Evolutionary conservation across 1,284 basidiomycete species (phyloP).

Genomic region (Sphaerobolus stellatus): DNA sequence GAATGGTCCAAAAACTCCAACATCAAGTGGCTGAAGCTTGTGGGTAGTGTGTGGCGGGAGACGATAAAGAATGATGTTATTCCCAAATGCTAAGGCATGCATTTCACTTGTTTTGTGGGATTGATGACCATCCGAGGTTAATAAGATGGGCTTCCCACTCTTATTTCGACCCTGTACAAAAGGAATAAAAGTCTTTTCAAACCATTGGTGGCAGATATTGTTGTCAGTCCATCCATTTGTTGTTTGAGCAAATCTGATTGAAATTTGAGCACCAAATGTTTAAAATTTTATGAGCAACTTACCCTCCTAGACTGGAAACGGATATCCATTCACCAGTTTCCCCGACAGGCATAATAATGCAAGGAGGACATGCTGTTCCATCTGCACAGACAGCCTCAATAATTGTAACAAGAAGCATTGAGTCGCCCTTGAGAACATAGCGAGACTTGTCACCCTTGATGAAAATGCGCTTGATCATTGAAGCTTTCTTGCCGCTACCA

Average conservation of each 20-base stretch:
- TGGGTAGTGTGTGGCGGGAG: slow-evolving; percentile 17
- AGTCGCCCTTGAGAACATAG: neutral
- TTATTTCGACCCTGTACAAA: slow-evolving; percentile 22
- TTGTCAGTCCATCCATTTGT: slow-evolving; percentile 44
- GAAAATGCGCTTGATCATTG: slow-evolving; percentile 11
- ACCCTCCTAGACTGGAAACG: slow-evolving; percentile 16
- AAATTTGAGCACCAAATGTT: neutral
- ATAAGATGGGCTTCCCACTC: slow-evolving; percentile 28
- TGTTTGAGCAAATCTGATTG: slow-evolving; percentile 24
- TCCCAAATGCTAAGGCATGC: neutral
- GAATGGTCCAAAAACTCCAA: slow-evolving; percentile 14
- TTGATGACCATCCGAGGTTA: slow-evolving; percentile 44
- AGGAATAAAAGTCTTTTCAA: slow-evolving; percentile 34
- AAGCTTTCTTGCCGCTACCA: slow-evolving; percentile 23
- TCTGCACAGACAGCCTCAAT: slow-evolving; percentile 36
- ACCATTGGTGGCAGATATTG: slow-evolving; percentile 34
- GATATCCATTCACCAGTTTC: slow-evolving; percentile 23
- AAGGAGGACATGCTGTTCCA: slow-evolving; percentile 28
- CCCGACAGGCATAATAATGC: slow-evolving; percentile 33
- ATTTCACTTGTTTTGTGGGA: slow-evolving; percentile 30
- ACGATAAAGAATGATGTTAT: neutral
- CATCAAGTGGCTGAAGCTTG: slow-evolving; percentile 17
- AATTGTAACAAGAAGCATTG: slow-evolving; percentile 34
- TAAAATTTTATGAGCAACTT: neutral
- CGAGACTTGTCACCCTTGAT: slow-evolving; percentile 20